Conservation (phyloP, 768 basidiomycete genomes). For the Pulveroboletus sp. region DNA sequence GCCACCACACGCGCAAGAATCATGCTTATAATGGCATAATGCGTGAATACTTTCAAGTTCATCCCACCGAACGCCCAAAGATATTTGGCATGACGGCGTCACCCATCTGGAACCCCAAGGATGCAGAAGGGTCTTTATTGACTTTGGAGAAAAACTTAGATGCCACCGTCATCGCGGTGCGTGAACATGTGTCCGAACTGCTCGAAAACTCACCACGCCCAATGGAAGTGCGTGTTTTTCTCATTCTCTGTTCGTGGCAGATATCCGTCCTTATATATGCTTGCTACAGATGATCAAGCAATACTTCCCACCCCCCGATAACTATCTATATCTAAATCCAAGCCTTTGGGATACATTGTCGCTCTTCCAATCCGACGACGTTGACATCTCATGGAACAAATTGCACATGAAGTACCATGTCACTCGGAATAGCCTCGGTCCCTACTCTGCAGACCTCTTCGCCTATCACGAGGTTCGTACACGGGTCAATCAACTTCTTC, state of each 20-base stretch:
- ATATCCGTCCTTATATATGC: neutral
- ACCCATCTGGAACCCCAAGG: slow-evolving; percentile 78
- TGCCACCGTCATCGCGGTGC: slow-evolving; percentile 73
- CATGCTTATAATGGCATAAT: slow-evolving; percentile 60
- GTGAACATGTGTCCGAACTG: slow-evolving; percentile 66
- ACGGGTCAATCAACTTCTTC: slow-evolving; percentile 41
- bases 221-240: slow-evolving; percentile 48
- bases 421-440: slow-evolving; percentile 63
- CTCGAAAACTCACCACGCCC: slow-evolving; percentile 60
- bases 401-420: slow-evolving; percentile 61
- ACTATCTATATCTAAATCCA: slow-evolving; percentile 56
- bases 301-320: slow-evolving; percentile 50
- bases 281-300: slow-evolving; percentile 50
- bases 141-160: slow-evolving; percentile 69
- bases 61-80: slow-evolving; percentile 54
- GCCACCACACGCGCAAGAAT: slow-evolving; percentile 55
- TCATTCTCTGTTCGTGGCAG: neutral
- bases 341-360: slow-evolving; percentile 54
- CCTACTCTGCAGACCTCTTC: slow-evolving; percentile 73
- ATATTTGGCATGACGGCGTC: slow-evolving; percentile 95
- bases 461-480: slow-evolving; percentile 59
- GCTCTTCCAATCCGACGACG: slow-evolving; percentile 32
- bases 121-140: slow-evolving; percentile 60
- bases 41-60: slow-evolving; percentile 52
- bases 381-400: slow-evolving; percentile 55